Base-by-base conservation (phyloP, 768 basidiomycete species). In the Hemileccinum rubropunctum region DNA sequence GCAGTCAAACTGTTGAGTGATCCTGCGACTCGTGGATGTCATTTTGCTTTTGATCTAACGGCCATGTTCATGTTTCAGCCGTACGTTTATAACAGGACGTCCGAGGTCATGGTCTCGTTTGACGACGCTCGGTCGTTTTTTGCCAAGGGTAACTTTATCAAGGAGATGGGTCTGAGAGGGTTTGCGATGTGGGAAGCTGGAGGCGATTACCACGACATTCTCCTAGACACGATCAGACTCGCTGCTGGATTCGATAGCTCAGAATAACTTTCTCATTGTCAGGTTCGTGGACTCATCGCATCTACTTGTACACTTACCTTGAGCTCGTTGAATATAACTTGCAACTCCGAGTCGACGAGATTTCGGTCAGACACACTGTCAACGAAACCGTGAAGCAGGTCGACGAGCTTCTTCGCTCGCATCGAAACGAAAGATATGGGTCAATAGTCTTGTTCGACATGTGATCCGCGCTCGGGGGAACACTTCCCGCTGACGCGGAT, bases 151-250 rank as follows among this genome's bases (percentile, higher is more conserved):
- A 58, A 62, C 6, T 88, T 75, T 61, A 81, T 88, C 58, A 73
- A 74, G 43, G 53, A 64, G 17, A 63, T 67, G 23, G 77, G 76
- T 5, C 65, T 88, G 21, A 71, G 70, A 42, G 86, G 86, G 6
- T 88, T 87, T 62, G 71, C 81, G 3, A 77, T 84, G 67, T 86
- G 84, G 84, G 83, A 88, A 63, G 76, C 82, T 36, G 83, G 78
- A 23, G 82, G 81, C 11, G 86, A 87, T 64, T 76, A 68, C 43
- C 63, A 81, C 33, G 76, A 87, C 61, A 73, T 77, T 15, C 68
- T 89, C 37, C 69, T 87, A 9, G 73, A 84, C 63, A 71, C 84
- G 3, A 83, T 88, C 33, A 52, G 42, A 42, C 21, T 12, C 30
- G 14, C 39, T 6, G 45, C 42, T 12, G 46, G 42, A 18, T 38